Evolutionary conservation across 2,329 filamentous ascomycete species (phyloP), one percentile per base, ranked within the genome.

Genomic region (Lojkania enalia): DNA sequence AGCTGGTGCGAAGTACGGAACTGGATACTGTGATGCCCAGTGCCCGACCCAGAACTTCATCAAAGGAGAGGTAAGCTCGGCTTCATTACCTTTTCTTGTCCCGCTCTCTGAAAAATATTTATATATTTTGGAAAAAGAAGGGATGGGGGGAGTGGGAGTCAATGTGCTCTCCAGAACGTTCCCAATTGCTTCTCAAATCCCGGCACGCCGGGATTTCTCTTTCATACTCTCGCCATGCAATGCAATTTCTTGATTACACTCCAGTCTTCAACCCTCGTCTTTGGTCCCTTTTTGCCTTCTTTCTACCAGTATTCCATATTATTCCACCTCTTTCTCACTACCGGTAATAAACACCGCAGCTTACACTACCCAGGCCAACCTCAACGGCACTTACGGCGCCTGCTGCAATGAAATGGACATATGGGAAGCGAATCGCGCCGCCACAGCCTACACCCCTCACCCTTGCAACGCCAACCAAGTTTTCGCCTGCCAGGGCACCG

Each of bases 371-470:
- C 42, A 55, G 47, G 52, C 49, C 15, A 55, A 55, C 37, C 35
- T 53, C 18, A 53, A 56, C 52, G 75, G 74, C 23, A 65, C 63
- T 21, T 71, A 76, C 43, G 82, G 82, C 44, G 72, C 80, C 30
- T 85, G 83, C 76, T 85, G 82, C 61, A 71, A 76, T 36, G 83
- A 85, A 64, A 81, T 86, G 75, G 82, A 85, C 57, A 75, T 83
- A 64, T 85, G 81, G 81, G 81, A 86, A 69, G 82, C 82, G 49
- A 86, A 86, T 74, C 74, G 71, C 53, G 77, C 81, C 57, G 76
- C 81, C 7, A 77, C 74, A 5, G 83, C 83, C 40, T 75, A 74
- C 57, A 86, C 83, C 1, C 81, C 83, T 6, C 83, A 86, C 65
- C 74, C 79, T 19, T 86, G 83, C 73, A 67, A 67, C 27, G 70